These are phyloP conservation scores for Senna tora DNA, from an alignment of 306 rosid species.

Conservation along the genomic window DNA sequence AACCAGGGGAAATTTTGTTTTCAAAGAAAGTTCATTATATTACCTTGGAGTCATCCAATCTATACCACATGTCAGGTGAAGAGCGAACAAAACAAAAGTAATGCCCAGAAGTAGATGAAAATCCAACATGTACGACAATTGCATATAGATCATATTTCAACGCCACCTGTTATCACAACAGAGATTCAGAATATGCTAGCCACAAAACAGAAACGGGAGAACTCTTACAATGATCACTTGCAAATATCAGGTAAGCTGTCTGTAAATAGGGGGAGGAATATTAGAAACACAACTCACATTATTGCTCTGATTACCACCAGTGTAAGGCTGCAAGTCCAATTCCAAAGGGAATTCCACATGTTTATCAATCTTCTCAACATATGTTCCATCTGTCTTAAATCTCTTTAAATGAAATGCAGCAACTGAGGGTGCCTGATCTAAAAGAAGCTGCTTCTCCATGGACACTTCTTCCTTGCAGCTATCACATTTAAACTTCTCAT, in stretches of 20 bases:
- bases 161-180: slow-evolving; percentile 52
- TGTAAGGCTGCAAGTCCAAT: slow-evolving; percentile 79
- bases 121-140: slow-evolving; percentile 75
- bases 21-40: background rate
- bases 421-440: slow-evolving; percentile 72
- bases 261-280: background rate
- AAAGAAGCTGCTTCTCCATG: slow-evolving; percentile 73
- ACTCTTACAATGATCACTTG: background rate
- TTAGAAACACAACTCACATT: slow-evolving; percentile 53
- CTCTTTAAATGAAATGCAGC: slow-evolving; percentile 84
- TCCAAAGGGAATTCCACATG: slow-evolving; percentile 77
- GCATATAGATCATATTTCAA: slow-evolving; percentile 83
- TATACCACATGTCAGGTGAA: slow-evolving; percentile 76
- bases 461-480: slow-evolving; percentile 72
- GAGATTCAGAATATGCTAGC: slow-evolving; percentile 20
- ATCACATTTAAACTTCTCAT: slow-evolving; percentile 69
- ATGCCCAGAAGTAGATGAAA: slow-evolving; percentile 76
- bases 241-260: background rate
- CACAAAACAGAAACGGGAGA: slow-evolving; percentile 6
- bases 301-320: slow-evolving; percentile 34
- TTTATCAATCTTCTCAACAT: slow-evolving; percentile 77
- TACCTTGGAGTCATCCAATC: slow-evolving; percentile 85
- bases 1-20: background rate
- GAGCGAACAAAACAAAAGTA: slow-evolving; percentile 83
- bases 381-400: slow-evolving; percentile 67